Conservation (phyloP, 2,329 filamentous ascomycete genomes). For the Neofusicoccum parvum region DNA sequence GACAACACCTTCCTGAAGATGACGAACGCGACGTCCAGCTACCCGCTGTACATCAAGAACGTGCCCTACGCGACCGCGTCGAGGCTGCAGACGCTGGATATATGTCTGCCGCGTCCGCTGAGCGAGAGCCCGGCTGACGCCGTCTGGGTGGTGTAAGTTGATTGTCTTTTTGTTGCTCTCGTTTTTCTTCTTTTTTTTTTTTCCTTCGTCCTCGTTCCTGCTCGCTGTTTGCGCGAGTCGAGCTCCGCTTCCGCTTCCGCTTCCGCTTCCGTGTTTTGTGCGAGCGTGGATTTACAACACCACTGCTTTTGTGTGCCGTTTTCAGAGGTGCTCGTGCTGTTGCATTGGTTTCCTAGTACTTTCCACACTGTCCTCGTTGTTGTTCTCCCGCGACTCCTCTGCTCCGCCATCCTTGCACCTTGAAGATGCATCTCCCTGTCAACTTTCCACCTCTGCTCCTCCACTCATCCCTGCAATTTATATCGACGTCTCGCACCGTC, state of each 20-base stretch:
- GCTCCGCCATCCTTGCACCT: no score
- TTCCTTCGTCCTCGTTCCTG: neutral
- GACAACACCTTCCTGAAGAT: slow-evolving; percentile 14
- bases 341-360: no score
- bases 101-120: slow-evolving; percentile 44
- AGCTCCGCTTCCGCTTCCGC: neutral
- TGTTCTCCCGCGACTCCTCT: no score
- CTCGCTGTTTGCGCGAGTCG: no score
- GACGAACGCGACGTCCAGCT: slow-evolving; percentile 3
- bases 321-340: no score
- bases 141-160: slow-evolving; percentile 40
- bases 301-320: no score
- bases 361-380: no score
- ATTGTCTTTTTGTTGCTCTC: neutral
- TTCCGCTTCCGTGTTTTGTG: slow-evolving; percentile 1
- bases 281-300: no score
- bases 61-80: slow-evolving; percentile 34
- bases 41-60: slow-evolving; percentile 26
- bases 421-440: no score
- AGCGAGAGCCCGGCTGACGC: slow-evolving; percentile 26
- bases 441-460: neutral
- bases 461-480: neutral
- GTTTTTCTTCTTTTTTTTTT: neutral
- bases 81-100: slow-evolving; percentile 45
- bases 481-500: no score